Percentiles rank a stretch among this genome's conserved stretches.
phyloP scores from a whole-genome alignment of 345 rosid genomes.

The Leavenworthia alabamica region DNA sequence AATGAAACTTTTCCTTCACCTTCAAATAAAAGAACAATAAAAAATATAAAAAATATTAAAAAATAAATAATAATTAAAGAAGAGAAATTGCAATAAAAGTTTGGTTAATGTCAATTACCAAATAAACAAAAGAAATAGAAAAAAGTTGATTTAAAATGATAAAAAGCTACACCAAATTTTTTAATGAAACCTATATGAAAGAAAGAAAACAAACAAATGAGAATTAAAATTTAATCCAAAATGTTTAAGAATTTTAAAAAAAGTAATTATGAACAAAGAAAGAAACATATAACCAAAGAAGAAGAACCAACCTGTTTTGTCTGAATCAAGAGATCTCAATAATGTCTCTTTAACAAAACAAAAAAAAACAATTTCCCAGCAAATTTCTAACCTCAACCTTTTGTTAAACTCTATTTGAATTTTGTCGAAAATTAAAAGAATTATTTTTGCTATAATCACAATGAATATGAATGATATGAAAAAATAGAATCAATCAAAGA shows the following conservation, averaged over 20 bases:
- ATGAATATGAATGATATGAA: background rate
- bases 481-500: background rate
- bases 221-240: slow-evolving; percentile 3
- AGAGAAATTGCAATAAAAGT: slow-evolving; percentile 9
- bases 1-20: background rate
- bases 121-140: too few relatives aligned
- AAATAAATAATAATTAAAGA: background rate
- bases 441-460: background rate
- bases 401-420: background rate
- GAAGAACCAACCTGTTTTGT: slow-evolving; percentile 17
- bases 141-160: slow-evolving; percentile 15
- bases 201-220: background rate
- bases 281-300: slow-evolving; percentile 7
- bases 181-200: slow-evolving; percentile 11
- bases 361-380: slow-evolving; percentile 25
- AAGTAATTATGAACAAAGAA: slow-evolving; percentile 3
- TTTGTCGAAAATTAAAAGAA: background rate
- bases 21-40: background rate
- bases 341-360: slow-evolving; percentile 13
- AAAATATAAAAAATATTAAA: background rate
- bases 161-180: background rate
- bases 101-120: slow-evolving; percentile 19
- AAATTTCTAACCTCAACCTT: background rate
- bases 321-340: slow-evolving; percentile 18
- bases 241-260: slow-evolving; percentile 6